Conservation (phyloP, 495 filamentous ascomycete species). For the Baudoinia panamericana region DNA sequence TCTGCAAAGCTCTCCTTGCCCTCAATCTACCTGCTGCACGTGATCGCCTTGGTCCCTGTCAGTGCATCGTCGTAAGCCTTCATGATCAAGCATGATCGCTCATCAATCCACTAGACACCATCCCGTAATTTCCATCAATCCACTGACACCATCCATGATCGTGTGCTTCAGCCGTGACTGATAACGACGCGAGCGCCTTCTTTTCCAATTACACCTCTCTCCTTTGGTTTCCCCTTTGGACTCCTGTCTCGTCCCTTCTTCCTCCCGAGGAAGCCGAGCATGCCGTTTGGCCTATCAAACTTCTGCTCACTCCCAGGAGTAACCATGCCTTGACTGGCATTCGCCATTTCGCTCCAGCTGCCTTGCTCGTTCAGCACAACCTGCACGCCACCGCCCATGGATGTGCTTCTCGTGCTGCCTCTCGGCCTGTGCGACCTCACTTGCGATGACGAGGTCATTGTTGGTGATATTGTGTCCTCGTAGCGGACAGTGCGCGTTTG, state of each 20-base stretch:
- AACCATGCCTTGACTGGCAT: constrained; percentile 66
- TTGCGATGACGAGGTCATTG: constrained; percentile 16
- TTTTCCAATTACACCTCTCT: constrained; percentile 85
- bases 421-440: constrained; percentile 30
- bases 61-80: too few relatives aligned
- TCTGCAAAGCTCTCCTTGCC: too few relatives aligned
- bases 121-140: too few relatives aligned
- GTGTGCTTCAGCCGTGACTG: constrained; percentile 12
- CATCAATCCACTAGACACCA: too few relatives aligned
- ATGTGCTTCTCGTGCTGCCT: constrained; percentile 48
- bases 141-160: too few relatives aligned
- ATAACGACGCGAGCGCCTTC: constrained; percentile 66
- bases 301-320: constrained; percentile 23
- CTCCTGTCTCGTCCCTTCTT: constrained; percentile 85
- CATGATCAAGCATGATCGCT: too few relatives aligned
- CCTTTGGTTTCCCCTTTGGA: constrained; percentile 57
- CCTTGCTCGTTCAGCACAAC: constrained; percentile 83
- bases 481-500: constrained; percentile 23
- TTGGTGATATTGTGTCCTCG: constrained; percentile 10
- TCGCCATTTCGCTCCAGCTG: constrained; percentile 78
- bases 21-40: too few relatives aligned
- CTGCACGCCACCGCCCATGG: constrained; percentile 74
- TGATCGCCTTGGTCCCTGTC: too few relatives aligned
- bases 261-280: constrained; percentile 77
- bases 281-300: constrained; percentile 45